Evolutionary conservation across 2,329 filamentous ascomycete genomes (phyloP).

Genomic region (Ramularia collo-cygni): DNA sequence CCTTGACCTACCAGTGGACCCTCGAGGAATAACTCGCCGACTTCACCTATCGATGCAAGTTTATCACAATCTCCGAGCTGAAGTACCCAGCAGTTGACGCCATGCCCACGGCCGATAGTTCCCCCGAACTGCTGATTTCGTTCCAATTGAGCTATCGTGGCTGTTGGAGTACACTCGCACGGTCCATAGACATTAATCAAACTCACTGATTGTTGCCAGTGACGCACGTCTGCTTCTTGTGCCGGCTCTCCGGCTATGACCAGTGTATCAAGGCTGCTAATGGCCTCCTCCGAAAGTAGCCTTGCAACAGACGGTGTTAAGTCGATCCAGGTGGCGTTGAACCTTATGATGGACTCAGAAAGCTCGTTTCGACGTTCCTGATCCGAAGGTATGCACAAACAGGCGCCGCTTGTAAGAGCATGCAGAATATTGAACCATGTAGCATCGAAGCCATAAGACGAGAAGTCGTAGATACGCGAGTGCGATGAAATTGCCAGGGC

Average conservation of each 20-base stretch:
- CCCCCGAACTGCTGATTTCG: background rate
- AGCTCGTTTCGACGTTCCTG: conserved; percentile 43
- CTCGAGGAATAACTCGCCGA: conserved; percentile 43
- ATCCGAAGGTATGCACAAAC: conserved; percentile 13
- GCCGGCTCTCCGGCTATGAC: conserved; percentile 35
- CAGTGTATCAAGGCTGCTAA: conserved; percentile 4
- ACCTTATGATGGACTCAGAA: too few species aligned
- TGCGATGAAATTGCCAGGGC: too few species aligned
- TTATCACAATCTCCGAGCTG: too few species aligned
- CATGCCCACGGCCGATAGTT: too few species aligned
- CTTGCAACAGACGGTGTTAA: too few species aligned
- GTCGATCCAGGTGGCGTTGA: too few species aligned
- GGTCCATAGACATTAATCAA: conserved; percentile 4
- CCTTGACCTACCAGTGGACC: conserved; percentile 40
- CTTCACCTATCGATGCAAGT: conserved; percentile 37
- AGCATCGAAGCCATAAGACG: conserved; percentile 15
- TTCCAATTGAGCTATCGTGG: too few species aligned
- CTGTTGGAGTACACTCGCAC: conserved; percentile 1
- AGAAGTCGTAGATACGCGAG: conserved; percentile 19
- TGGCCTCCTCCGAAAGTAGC: too few species aligned
- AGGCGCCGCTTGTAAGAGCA: conserved; percentile 11
- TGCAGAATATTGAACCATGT: conserved; percentile 11
- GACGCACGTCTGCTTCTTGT: conserved; percentile 31
- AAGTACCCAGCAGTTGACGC: too few species aligned
- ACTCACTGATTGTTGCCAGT: conserved; percentile 26